Evolutionary conservation across 805 yeast genomes (phyloP).

Genomic region (Ogataea nonfermentans): DNA sequence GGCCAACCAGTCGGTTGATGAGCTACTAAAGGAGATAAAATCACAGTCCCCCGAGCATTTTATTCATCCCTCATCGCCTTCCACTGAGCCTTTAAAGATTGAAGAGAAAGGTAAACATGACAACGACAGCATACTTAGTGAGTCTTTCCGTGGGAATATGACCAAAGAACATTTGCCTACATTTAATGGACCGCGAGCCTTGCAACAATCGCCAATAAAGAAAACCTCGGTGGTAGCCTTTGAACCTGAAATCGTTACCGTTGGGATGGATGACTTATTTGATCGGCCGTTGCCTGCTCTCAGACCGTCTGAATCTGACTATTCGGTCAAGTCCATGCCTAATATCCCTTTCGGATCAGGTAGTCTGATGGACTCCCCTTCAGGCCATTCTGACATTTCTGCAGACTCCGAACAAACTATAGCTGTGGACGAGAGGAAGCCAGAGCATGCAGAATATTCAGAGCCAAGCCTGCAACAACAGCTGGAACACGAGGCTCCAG

Average conservation of each 20-base stretch:
- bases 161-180: slow-evolving; percentile 20
- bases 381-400: slow-evolving; percentile 15
- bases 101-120: slow-evolving; percentile 11
- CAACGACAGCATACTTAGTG: slow-evolving; percentile 6
- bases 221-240: slow-evolving; percentile 38
- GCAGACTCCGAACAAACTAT: slow-evolving; percentile 34
- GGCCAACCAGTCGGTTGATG: slow-evolving; percentile 40
- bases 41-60: slow-evolving; percentile 14
- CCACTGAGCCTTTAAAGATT: slow-evolving; percentile 24
- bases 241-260: slow-evolving; percentile 31
- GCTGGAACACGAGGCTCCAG: neutral
- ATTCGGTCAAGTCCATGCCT: slow-evolving; percentile 34
- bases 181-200: slow-evolving; percentile 31
- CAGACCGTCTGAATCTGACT: slow-evolving; percentile 34
- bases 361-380: slow-evolving; percentile 21
- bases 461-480: slow-evolving; percentile 15
- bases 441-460: slow-evolving; percentile 18
- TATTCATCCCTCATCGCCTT: slow-evolving; percentile 15
- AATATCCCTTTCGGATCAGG: slow-evolving; percentile 25
- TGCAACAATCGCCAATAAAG: slow-evolving; percentile 22
- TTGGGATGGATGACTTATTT: slow-evolving; percentile 15
- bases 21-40: slow-evolving; percentile 34
- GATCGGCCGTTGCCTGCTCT: slow-evolving; percentile 38
- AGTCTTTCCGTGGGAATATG: slow-evolving; percentile 13
- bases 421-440: slow-evolving; percentile 23